These are phyloP conservation scores for Psilocybe cyanescens DNA, from an alignment of 768 basidiomycete genomes.

Conservation along the genomic window DNA sequence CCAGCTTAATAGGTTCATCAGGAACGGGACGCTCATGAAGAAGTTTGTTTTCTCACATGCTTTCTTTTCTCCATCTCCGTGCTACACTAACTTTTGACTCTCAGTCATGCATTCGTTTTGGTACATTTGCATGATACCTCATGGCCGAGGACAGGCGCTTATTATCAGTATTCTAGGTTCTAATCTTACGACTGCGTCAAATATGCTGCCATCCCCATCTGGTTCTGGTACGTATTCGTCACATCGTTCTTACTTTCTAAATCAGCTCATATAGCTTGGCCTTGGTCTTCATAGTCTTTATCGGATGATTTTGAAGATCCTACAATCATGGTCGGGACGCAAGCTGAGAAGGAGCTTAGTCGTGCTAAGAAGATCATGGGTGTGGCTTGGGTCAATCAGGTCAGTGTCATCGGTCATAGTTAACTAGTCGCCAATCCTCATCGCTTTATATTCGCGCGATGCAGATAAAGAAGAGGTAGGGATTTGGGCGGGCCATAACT, in stretches of 20 bases:
- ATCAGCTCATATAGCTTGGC: too few species aligned
- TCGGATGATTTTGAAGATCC: slow-evolving; percentile 55
- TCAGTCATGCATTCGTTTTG: slow-evolving; percentile 52
- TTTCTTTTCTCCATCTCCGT: neutral
- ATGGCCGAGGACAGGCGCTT: neutral
- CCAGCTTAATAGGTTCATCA: slow-evolving; percentile 62
- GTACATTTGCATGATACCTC: slow-evolving; percentile 26
- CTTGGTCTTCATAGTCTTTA: slow-evolving; percentile 21
- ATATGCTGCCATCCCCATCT: slow-evolving; percentile 76
- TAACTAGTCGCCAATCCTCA: neutral
- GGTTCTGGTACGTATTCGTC: slow-evolving; percentile 52
- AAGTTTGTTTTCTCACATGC: slow-evolving; percentile 49
- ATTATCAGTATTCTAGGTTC: slow-evolving; percentile 42
- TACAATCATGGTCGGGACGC: slow-evolving; percentile 47
- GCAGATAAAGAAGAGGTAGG: slow-evolving; percentile 42
- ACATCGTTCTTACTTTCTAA: neutral
- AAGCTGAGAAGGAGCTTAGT: slow-evolving; percentile 57
- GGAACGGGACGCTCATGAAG: slow-evolving; percentile 67
- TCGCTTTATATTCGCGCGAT: neutral
- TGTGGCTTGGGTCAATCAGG: slow-evolving; percentile 42
- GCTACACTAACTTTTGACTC: neutral
- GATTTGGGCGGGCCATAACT: too few species aligned
- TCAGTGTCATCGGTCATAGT: slow-evolving; percentile 17
- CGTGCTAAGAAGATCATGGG: slow-evolving; percentile 57
- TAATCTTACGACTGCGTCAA: slow-evolving; percentile 79